Evolutionary conservation across 192 early-diverging fungal species (phyloP), one percentile per base, ranked within the genome.

Genomic region (Coemansia aciculifera): DNA sequence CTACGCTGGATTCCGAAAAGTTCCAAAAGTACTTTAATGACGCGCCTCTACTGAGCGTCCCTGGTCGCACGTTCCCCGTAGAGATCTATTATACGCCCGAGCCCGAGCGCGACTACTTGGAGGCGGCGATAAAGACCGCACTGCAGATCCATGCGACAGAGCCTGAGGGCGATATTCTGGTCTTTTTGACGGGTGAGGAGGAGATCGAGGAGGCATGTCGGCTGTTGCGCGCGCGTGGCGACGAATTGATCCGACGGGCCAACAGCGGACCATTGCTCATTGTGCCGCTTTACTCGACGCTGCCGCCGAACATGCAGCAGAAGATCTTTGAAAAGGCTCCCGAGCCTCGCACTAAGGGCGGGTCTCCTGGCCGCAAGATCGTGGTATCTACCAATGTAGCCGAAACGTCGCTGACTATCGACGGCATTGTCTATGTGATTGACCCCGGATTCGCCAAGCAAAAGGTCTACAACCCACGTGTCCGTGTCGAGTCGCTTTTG

Each of bases 371-470:
- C n/a, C 91, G 98, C 63, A 99, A 99, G 76, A 84, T 94, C 49
- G 93, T 99, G 21, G 90, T 99, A 4, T 96, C 95, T 0, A 99
- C 98, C 23, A 99, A 98, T 73, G 86, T 99, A 76, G 97, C 98
- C 34, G 97, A 98, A 82, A 99, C 98, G 1, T 95, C 94, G 0
- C 85, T 99, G 65, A 99, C 98, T 2, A 98, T 99, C 54, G 97
- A 98, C 75, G 97, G 96, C 69, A 97, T 99, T 62, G 96, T 98
- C 11, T 98, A 98, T 78, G 98, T 98, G 40, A 91, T 99, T 64
- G 98, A 98, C 70, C 95, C 95, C 46, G 98, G 97, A 9, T 98
- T 99, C 70, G 89, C 95, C n/a, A 99, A 99, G 71, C 97, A 98
- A 81, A 98, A 98, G 79, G 95, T 98, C 27, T 99, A 97, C 82